A percentile compares a stretch with the other conserved stretches of the same genome.
Evolutionary conservation across 148 eudicot species (phyloP).

Genomic region (Talinum fruticosum): DNA sequence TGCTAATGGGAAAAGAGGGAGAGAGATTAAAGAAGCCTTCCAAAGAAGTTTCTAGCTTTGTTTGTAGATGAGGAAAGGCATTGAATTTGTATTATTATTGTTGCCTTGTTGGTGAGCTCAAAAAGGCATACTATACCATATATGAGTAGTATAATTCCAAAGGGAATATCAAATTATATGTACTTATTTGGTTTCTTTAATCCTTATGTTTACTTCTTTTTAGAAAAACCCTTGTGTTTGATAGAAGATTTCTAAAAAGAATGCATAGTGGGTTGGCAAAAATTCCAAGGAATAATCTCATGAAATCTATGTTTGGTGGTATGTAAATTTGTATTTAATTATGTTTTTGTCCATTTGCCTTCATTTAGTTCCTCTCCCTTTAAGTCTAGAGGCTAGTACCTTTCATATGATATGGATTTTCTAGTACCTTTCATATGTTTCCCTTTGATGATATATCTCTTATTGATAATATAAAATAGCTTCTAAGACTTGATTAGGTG

Average conservation of each 20-base stretch:
- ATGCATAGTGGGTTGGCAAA: not conserved
- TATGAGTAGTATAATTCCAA: not conserved
- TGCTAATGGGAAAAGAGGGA: not conserved
- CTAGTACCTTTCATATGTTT: not conserved
- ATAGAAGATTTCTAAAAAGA: not conserved
- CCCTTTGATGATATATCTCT: not conserved
- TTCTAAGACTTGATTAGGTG: not conserved
- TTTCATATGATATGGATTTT: not conserved
- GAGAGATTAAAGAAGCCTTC: not conserved
- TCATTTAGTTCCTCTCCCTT: not conserved
- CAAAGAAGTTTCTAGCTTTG: not conserved
- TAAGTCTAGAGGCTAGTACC: not conserved
- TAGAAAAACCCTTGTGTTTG: not conserved
- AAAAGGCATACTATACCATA: not conserved
- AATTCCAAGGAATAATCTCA: not conserved
- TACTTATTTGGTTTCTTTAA: not conserved
- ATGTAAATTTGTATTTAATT: not conserved
- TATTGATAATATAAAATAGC: not conserved
- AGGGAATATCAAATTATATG: not conserved
- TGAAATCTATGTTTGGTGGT: not conserved
- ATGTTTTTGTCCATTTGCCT: not conserved
- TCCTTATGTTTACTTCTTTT: too few relatives aligned
- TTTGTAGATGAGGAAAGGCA: conserved; percentile 8
- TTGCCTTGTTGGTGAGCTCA: not conserved
- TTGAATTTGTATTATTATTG: not conserved